Evolutionary conservation across 768 basidiomycete species (phyloP).

Genomic region (Neoboletus brunneissimus): DNA sequence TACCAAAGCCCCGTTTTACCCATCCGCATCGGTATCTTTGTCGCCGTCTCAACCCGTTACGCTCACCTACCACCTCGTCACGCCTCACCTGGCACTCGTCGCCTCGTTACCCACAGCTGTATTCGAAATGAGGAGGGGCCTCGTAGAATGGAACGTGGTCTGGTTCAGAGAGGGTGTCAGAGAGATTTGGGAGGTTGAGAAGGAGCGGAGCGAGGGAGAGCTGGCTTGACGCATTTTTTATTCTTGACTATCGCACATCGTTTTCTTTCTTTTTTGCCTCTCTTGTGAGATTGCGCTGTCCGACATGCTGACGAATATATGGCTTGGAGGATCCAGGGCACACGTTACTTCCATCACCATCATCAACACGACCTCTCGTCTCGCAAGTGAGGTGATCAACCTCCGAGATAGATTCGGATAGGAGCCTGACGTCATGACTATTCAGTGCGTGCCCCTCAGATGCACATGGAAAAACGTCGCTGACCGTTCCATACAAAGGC

Average conservation of each 20-base stretch:
- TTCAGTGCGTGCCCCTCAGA: not conserved
- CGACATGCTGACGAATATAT: not conserved
- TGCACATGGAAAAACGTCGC: not conserved
- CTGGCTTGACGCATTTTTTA: not conserved
- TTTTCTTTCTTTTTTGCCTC: not conserved
- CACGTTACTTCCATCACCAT: not conserved
- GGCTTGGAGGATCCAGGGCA: not conserved
- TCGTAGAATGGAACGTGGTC: constrained; percentile 85
- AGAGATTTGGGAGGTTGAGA: constrained; percentile 78
- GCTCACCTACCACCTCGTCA: constrained; percentile 82
- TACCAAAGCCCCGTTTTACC: constrained; percentile 58
- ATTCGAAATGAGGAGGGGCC: constrained; percentile 67
- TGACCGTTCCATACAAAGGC: not conserved
- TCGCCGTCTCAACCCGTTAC: constrained; percentile 61
- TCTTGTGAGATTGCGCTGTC: not conserved
- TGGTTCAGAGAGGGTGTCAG: constrained; percentile 81
- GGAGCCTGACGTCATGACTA: not conserved
- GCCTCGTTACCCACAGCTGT: constrained; percentile 71
- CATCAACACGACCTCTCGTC: not conserved
- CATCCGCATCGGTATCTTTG: constrained; percentile 62
- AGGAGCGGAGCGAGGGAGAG: constrained; percentile 39
- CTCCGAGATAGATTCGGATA: not conserved
- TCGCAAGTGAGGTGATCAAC: not conserved
- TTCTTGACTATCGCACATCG: not conserved
- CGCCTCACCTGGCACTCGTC: constrained; percentile 65